These are phyloP conservation scores for Xanthoparmelia taractica DNA, from an alignment of 495 filamentous ascomycete genomes.

Conservation along the genomic window DNA sequence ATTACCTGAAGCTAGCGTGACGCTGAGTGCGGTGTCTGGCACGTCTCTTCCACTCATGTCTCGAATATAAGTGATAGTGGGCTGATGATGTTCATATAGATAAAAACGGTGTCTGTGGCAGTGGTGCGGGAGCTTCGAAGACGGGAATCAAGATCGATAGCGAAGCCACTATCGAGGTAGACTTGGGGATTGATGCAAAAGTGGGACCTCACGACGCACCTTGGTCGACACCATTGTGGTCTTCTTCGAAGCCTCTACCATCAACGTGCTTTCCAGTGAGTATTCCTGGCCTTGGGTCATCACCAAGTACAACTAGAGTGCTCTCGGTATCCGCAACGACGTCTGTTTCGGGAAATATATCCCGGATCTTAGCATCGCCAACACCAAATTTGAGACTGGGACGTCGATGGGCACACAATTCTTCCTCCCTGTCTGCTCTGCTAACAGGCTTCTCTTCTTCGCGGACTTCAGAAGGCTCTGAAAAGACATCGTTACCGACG, in stretches of 20 bases:
- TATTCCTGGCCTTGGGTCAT: slow-evolving; percentile 13
- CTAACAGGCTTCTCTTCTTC: neutral
- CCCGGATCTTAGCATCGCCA: neutral
- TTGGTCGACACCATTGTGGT: slow-evolving; percentile 9
- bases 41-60: neutral
- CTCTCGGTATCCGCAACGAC: neutral
- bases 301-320: neutral
- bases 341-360: neutral
- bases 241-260: slow-evolving; percentile 1
- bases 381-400: neutral
- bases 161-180: slow-evolving; percentile 27
- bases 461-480: no score
- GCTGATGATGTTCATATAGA: slow-evolving; percentile 13
- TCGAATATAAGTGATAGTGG: neutral
- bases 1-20: slow-evolving; percentile 23
- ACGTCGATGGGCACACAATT: neutral
- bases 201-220: slow-evolving; percentile 7
- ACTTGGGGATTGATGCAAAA: slow-evolving; percentile 34
- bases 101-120: slow-evolving; percentile 25
- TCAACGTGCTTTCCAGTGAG: slow-evolving; percentile 18
- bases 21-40: slow-evolving; percentile 26
- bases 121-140: slow-evolving; percentile 23
- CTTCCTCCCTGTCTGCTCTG: neutral
- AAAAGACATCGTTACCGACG: neutral
- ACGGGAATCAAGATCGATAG: slow-evolving; percentile 28